Evolutionary conservation across 495 filamentous ascomycete species (phyloP).

Genomic region (Eremomyces bilateralis): DNA sequence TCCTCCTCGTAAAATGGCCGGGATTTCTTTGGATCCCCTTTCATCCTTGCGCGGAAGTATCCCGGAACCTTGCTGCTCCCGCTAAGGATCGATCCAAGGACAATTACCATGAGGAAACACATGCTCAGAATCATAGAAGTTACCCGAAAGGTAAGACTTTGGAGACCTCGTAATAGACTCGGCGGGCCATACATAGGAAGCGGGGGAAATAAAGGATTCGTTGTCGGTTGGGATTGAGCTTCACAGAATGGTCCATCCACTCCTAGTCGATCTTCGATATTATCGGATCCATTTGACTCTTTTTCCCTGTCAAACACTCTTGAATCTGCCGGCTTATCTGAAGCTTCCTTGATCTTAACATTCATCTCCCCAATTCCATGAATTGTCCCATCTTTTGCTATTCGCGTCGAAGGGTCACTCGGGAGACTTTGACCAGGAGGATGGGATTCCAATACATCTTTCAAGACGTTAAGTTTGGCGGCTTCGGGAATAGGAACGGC

Average conservation of each 20-base stretch:
- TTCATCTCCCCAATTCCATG: slow-evolving; percentile 11
- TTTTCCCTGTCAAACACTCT: slow-evolving; percentile 8
- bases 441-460: slow-evolving; percentile 24
- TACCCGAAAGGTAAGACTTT: slow-evolving; percentile 36
- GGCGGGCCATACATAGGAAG: slow-evolving; percentile 68
- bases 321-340: not conserved
- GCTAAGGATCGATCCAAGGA: slow-evolving; percentile 46
- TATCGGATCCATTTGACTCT: too few species aligned
- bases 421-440: slow-evolving; percentile 8
- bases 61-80: slow-evolving; percentile 33
- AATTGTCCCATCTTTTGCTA: slow-evolving; percentile 14
- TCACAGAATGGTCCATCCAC: slow-evolving; percentile 19
- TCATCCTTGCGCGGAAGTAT: slow-evolving; percentile 27
- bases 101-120: slow-evolving; percentile 51
- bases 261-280: too few species aligned
- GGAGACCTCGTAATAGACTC: slow-evolving; percentile 35
- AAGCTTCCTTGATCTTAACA: not conserved
- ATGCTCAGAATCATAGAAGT: slow-evolving; percentile 57
- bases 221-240: slow-evolving; percentile 34
- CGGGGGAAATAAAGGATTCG: slow-evolving; percentile 73
- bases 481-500: slow-evolving; percentile 43
- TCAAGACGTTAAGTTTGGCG: slow-evolving; percentile 39
- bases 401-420: not conserved
- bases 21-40: slow-evolving; percentile 30
- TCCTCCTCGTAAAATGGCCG: slow-evolving; percentile 57